Evolutionary conservation across 2,329 filamentous ascomycete species (phyloP).

Genomic region (Dothideomycetes sp.): DNA sequence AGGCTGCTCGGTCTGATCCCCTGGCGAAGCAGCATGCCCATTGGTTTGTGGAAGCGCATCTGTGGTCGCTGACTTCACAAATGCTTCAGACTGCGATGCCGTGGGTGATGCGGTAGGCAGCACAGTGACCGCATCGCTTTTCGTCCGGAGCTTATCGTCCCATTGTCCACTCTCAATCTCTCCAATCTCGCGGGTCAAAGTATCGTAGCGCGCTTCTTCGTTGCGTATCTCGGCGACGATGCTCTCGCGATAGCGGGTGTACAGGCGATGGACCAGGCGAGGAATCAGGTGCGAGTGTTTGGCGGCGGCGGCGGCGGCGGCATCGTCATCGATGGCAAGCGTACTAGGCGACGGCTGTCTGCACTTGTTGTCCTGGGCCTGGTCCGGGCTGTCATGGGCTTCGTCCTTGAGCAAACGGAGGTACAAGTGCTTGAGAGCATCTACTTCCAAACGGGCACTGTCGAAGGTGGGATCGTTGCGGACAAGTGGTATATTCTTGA

Average conservation of each 20-base stretch:
- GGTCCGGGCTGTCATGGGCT: constrained; percentile 36
- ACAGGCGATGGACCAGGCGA: constrained; percentile 62
- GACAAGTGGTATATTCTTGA: constrained; percentile 66
- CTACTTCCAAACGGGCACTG: constrained; percentile 61
- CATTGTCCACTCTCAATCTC: constrained; percentile 55
- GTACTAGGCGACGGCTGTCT: constrained; percentile 60
- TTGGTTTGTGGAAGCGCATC: not conserved
- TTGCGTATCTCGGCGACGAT: constrained; percentile 61
- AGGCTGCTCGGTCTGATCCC: not conserved
- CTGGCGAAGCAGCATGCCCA: not conserved
- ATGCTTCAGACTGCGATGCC: not conserved
- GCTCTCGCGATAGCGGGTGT: constrained; percentile 62
- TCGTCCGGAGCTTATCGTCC: constrained; percentile 33
- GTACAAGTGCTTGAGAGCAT: constrained; percentile 72
- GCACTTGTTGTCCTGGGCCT: constrained; percentile 45
- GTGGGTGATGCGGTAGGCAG: not conserved
- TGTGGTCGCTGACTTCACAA: not conserved
- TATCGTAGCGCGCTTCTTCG: constrained; percentile 60
- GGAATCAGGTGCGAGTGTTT: constrained; percentile 61
- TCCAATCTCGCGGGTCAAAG: constrained; percentile 57
- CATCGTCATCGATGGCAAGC: constrained; percentile 57
- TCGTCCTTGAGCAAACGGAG: constrained; percentile 68
- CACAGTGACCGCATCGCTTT: not conserved
- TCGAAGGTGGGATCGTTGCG: constrained; percentile 64
- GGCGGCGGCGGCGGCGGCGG: too few species aligned